Percentiles rank a stretch among this genome's conserved stretches.
Evolutionary conservation across 1,284 basidiomycete species (phyloP).

Genomic region (Boletus sp.): DNA sequence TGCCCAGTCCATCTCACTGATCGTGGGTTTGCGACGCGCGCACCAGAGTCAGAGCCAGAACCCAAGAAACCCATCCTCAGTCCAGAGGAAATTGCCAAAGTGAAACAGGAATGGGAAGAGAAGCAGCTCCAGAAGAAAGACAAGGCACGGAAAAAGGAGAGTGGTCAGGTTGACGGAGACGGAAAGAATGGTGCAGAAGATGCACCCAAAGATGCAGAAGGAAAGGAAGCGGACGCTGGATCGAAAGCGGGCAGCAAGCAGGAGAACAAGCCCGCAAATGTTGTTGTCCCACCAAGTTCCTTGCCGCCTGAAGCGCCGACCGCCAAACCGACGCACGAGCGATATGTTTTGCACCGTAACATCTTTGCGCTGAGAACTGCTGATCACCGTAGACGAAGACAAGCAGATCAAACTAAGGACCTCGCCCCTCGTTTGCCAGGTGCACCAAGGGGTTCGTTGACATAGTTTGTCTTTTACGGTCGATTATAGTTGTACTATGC

Average conservation of each 20-base stretch:
- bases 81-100: constrained; percentile 66
- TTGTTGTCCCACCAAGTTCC: constrained; percentile 20
- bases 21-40: constrained; percentile 60
- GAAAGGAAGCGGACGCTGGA: constrained; percentile 27
- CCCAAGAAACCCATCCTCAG: constrained; percentile 43
- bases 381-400: constrained; percentile 55
- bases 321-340: constrained; percentile 43
- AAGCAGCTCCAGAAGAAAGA: constrained; percentile 58
- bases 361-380: constrained; percentile 58
- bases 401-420: constrained; percentile 52
- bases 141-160: constrained; percentile 43
- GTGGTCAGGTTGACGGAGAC: constrained; percentile 30
- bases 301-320: constrained; percentile 29
- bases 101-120: constrained; percentile 78
- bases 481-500: too few species aligned
- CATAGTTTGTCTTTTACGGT: constrained; percentile 3
- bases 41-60: constrained; percentile 41
- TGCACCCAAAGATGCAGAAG: constrained; percentile 12
- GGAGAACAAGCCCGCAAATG: constrained; percentile 25
- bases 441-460: constrained; percentile 36
- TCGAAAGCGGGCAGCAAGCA: constrained; percentile 24
- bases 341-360: constrained; percentile 55
- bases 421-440: constrained; percentile 55
- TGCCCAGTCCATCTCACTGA: constrained; percentile 69
- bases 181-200: constrained; percentile 32